phyloP scores from a whole-genome alignment of 2,329 filamentous ascomycete species.

The Setomelanomma holmii region DNA sequence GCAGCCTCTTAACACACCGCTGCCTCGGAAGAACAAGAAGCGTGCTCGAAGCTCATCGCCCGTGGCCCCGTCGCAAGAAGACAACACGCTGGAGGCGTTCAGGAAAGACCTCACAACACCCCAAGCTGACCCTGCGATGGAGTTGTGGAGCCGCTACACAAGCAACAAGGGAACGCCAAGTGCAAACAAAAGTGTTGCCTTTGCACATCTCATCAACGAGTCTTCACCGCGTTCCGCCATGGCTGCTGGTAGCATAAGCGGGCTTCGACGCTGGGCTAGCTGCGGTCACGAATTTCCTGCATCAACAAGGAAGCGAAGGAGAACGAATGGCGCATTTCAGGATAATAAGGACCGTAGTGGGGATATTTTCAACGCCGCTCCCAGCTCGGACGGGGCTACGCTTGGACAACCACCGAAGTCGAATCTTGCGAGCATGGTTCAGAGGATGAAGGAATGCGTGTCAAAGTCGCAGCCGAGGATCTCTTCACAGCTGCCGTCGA shows the following conservation, averaged over 20 bases:
- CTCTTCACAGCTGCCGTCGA: slow-evolving; percentile 49
- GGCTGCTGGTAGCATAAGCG: slow-evolving; percentile 54
- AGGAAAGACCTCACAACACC: slow-evolving; percentile 49
- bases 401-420: slow-evolving; percentile 33
- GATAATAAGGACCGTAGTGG: slow-evolving; percentile 32
- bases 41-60: slow-evolving; percentile 58
- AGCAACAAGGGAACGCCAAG: slow-evolving; percentile 47
- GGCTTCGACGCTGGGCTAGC: slow-evolving; percentile 58
- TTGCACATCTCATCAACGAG: slow-evolving; percentile 55
- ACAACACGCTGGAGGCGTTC: slow-evolving; percentile 34
- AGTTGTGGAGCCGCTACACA: slow-evolving; percentile 57
- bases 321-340: slow-evolving; percentile 43
- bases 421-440: slow-evolving; percentile 46
- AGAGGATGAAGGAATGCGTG: slow-evolving; percentile 56
- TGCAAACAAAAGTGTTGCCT: slow-evolving; percentile 46
- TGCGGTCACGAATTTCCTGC: slow-evolving; percentile 58
- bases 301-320: slow-evolving; percentile 51
- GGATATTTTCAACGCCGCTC: slow-evolving; percentile 37
- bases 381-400: slow-evolving; percentile 41
- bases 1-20: slow-evolving; percentile 52
- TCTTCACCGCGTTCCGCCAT: slow-evolving; percentile 55
- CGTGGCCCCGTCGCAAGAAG: slow-evolving; percentile 48
- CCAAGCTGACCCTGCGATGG: slow-evolving; percentile 55
- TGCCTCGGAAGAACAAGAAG: slow-evolving; percentile 52
- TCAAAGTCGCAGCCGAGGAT: slow-evolving; percentile 32